Evolutionary conservation across 306 rosid species (phyloP).

Genomic region (Cucurbita pepo): DNA sequence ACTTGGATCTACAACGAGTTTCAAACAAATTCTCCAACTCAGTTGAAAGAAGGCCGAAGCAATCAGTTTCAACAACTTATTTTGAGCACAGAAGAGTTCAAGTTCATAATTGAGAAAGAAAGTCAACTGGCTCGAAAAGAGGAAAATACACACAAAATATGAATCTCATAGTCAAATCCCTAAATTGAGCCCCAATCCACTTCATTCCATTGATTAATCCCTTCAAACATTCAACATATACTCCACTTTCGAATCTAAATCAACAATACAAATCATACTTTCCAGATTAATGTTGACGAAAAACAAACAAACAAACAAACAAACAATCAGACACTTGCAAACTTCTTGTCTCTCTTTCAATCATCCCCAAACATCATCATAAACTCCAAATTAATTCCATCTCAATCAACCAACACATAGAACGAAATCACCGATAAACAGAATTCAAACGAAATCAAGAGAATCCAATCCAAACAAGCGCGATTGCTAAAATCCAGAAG

Average conservation of each 20-base stretch:
- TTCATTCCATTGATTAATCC: neutral
- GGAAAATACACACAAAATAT: neutral
- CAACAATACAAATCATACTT: neutral
- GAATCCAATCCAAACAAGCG: neutral
- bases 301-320: neutral
- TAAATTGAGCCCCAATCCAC: neutral
- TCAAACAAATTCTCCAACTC: neutral
- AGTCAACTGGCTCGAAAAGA: neutral
- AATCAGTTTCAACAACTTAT: neutral
- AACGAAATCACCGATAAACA: neutral
- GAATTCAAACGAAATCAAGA: neutral
- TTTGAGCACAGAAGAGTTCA: neutral
- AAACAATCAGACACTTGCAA: neutral
- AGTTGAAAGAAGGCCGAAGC: neutral
- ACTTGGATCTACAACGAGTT: constrained; percentile 1
- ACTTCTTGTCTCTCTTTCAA: neutral
- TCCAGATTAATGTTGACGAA: neutral
- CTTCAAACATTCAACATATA: neutral
- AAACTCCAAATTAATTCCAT: neutral
- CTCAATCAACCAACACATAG: neutral
- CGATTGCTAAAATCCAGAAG: neutral
- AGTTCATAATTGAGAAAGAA: neutral
- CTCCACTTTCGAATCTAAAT: neutral
- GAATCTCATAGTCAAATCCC: neutral
- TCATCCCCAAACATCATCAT: neutral